Conservation (phyloP, 2,329 filamentous ascomycete genomes). For the Neopestalotiopsis clavispora region DNA sequence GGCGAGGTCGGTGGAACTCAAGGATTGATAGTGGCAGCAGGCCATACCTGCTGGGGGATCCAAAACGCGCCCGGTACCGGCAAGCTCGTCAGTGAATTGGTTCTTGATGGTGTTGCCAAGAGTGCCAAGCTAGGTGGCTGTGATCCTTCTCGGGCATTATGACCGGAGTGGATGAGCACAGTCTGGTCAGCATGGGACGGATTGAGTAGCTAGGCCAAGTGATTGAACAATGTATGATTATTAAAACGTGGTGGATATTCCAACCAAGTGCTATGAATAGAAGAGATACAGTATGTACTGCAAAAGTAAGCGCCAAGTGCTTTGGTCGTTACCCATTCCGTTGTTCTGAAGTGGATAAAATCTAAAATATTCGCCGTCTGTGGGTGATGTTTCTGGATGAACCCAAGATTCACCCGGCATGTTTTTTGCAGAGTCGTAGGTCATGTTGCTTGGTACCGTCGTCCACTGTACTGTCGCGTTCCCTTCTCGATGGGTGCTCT, state of each 20-base stretch:
- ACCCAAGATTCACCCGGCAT: conserved; percentile 34
- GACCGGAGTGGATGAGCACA: conserved; percentile 27
- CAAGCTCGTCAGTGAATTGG: conserved; percentile 67
- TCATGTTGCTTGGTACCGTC: conserved; percentile 34
- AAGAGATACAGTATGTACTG: conserved; percentile 4
- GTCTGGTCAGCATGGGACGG: background rate
- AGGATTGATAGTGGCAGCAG: conserved; percentile 71
- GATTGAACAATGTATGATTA: background rate
- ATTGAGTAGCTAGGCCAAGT: background rate
- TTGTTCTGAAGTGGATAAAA: conserved; percentile 4
- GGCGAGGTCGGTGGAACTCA: conserved; percentile 65
- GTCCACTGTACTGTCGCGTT: conserved; percentile 40
- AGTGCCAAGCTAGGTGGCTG: conserved; percentile 61
- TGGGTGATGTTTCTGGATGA: background rate
- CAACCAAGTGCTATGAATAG: background rate
- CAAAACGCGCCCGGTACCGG: conserved; percentile 79
- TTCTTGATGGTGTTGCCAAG: conserved; percentile 64
- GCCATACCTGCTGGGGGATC: conserved; percentile 84
- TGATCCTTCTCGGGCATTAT: conserved; percentile 55
- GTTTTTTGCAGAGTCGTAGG: conserved; percentile 37
- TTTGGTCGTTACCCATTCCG: background rate
- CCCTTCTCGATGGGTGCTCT: conserved; percentile 51
- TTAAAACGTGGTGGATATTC: background rate
- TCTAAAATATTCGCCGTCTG: conserved; percentile 1
- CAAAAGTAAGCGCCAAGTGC: background rate